phyloP scores from a whole-genome alignment of 176 grass and related monocot genomes.

The Themeda triandra region DNA sequence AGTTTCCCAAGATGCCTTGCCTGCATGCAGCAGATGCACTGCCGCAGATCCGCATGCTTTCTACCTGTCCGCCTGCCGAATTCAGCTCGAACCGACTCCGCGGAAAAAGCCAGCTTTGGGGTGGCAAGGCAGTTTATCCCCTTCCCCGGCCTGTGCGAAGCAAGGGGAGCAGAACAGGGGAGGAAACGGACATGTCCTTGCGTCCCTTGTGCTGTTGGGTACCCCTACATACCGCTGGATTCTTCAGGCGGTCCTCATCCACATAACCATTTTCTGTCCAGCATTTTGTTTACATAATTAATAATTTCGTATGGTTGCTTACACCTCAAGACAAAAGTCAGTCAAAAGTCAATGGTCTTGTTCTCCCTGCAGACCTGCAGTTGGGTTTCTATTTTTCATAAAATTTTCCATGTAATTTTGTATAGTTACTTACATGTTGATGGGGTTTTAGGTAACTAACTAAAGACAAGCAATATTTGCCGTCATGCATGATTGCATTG shows the following conservation, averaged over 20 bases:
- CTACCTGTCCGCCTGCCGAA: slow-evolving; percentile 30
- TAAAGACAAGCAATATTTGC: not conserved
- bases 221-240: not conserved
- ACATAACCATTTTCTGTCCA: not conserved
- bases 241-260: not conserved
- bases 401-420: not conserved
- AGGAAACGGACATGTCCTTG: slow-evolving; percentile 26
- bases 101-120: not conserved
- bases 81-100: slow-evolving; percentile 32
- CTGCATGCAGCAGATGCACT: not conserved
- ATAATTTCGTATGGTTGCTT: not conserved
- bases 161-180: slow-evolving; percentile 9
- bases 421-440: not conserved
- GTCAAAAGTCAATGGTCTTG: not conserved
- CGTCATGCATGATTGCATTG: slow-evolving; percentile 15
- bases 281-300: not conserved
- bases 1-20: slow-evolving; percentile 55
- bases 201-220: not conserved
- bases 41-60: slow-evolving; percentile 18
- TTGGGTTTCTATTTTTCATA: not conserved
- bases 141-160: slow-evolving; percentile 25
- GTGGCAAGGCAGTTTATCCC: not conserved
- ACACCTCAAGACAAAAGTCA: not conserved
- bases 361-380: too few relatives aligned
- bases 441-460: not conserved